Base-by-base conservation (phyloP, 179 eudicot species). In the Nepenthes alata region DNA sequence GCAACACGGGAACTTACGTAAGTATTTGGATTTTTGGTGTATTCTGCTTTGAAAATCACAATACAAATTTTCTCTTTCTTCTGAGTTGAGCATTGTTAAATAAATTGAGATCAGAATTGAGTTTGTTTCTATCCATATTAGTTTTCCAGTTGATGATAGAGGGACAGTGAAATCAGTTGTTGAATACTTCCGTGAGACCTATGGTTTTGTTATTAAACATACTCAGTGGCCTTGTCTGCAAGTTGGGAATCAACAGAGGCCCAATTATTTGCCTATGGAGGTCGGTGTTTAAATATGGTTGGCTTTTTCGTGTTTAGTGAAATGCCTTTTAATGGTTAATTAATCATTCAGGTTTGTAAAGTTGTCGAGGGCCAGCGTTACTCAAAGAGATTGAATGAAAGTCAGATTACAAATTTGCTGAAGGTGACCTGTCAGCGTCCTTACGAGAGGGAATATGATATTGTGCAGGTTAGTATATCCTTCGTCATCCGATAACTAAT, bases 241-340 rank as follows among this genome's bases (percentile, higher is more conserved):
- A 80, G 95, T 87, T 59, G 97, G 97, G 38, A 86, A 85, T 60
- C 81, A 70, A 50, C 88, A 85, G 60, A 80, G 96, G 59, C 89
- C 95, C 11, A 85, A 86, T 70, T 91, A 91, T 77, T 68, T 91
- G 61, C 98, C 96, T 0, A 89, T 91, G 96, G 98, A 91, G 98
- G 98, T 91, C 5, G 38, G 39, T 2, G 37, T 0, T 1, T 2
- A 16, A 11, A n/a, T 56, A 34, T 37, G 44, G 59, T 34, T 56
- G 11, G 6, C 45, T 41, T 41, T 41, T 4, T 4, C 45, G 8
- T 41, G 6, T 41, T 4, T 41, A 41, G 8, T 41, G 45, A 41
- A 41, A 41, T 41, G 45, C 45, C 45, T 4, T 4, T 41, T 41
- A 41, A 41, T 7, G 8, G 5, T 41, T 41, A 7, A 41, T 41